Evolutionary conservation across 306 rosid species (phyloP), one percentile per base, ranked within the genome.

Genomic region (Castanopsis chinensis): DNA sequence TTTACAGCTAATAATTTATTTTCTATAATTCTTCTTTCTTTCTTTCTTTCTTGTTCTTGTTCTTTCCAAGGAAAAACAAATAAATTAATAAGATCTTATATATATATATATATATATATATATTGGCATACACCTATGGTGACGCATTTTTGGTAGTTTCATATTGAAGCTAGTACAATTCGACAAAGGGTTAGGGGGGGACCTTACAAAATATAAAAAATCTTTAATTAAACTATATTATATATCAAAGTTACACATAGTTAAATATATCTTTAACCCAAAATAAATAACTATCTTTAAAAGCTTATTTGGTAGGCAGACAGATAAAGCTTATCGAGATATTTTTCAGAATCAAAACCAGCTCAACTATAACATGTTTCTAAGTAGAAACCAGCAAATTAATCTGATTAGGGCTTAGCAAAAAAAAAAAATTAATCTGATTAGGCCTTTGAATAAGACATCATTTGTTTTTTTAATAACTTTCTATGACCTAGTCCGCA

Each of bases 1-100:
- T 84, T 82, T 82, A 83, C 89, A 88, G 88, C 90, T 87, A 88
- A 84, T 84, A 71, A 21, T 57, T 76, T 41, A 51, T 61, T 30
- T 75, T 43, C 52, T 3, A 2, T 52, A 23, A 52, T 7, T 19
- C 49, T 5, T 23, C 11, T 37, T 37, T 59, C 10, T 35, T 67
- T 8, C 25, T 37, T 58, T 11, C 3, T 3, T 21, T 75, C 19
- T 49, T 7, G 14, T 14, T 43, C 33, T 45, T 23, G 41, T 64
- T 71, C 9, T 45, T 56, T 51, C 11, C 73, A 20, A 74, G 23
- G 18, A 15, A 41, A 64, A 69, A 20, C 4, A 73, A 58, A 25
- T 25, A 25, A 58, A 58, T 58, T 21, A 1, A 21, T 21, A 21
- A 49, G 53, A 49, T 49, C 53, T 49, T 49, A 49, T 37, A 0